phyloP scores from a whole-genome alignment of 2,329 filamentous ascomycete species.

The Fusarium sp. region DNA sequence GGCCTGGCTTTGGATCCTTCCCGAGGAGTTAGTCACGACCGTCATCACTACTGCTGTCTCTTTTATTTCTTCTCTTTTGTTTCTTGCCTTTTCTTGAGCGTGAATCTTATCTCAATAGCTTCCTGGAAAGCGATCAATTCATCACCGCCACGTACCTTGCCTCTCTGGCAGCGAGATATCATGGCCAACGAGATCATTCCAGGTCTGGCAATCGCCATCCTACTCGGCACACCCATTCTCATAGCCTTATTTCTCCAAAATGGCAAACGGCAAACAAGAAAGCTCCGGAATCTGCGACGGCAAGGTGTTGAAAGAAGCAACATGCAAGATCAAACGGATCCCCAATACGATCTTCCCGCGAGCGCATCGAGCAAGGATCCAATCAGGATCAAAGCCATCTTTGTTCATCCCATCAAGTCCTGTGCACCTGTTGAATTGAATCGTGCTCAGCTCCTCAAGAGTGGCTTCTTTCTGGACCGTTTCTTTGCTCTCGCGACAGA shows the following conservation, averaged over 20 bases:
- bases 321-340: constrained; percentile 44
- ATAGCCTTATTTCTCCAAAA: background rate
- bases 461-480: constrained; percentile 43
- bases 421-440: constrained; percentile 45
- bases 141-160: background rate
- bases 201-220: background rate
- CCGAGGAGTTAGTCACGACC: background rate
- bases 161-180: background rate
- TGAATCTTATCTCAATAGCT: background rate
- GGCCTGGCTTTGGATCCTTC: background rate
- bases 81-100: no score
- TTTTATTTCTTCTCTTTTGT: background rate
- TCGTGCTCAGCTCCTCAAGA: constrained; percentile 41
- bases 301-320: constrained; percentile 40
- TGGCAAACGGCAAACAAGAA: background rate
- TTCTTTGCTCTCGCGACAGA: constrained; percentile 48
- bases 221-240: background rate
- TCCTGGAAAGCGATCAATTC: background rate
- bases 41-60: background rate
- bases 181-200: background rate
- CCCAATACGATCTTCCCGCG: constrained; percentile 24
- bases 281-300: constrained; percentile 27
- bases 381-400: constrained; percentile 45
- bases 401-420: constrained; percentile 47
- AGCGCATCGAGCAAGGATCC: background rate